Base-by-base conservation (phyloP, 2,329 filamentous ascomycete genomes). In the Penicillium sp. region DNA sequence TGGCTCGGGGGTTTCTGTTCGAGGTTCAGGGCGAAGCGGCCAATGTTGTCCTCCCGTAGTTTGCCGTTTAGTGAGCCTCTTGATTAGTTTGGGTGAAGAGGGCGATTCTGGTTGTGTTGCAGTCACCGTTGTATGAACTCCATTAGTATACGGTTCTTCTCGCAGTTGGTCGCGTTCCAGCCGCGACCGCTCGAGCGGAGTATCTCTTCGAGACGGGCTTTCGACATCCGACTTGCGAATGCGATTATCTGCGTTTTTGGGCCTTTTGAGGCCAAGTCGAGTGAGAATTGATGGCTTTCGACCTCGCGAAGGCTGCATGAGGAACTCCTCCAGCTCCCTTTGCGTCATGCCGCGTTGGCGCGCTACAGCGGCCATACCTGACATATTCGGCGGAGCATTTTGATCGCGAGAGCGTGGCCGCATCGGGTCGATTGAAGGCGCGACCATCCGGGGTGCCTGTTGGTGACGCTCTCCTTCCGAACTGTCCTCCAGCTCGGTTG, bases 171-270 rank as follows among this genome's bases (percentile, higher is more conserved):
- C 65, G 13, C 69, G 75, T 63, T 87, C 79, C 6, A 76, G 74
- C n/a, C 74, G 66, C 56, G 76, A 82, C 26, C 84, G 78, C 66
- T 89, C 85, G 1, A 88, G 74, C 17, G 76, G 79, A 0, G 84
- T 87, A 57, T 89, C 86, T 45, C 80, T 77, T 8, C 85, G 76
- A 1, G 85, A 84, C 2, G 81, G 80, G 56, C 80, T 86, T 58
- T 87, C 85, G 10, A 70, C 63, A 18, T 80, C 80, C 1, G 75
- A 69, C 30, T 84, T 83, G 26, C 80, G 76, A 17, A 87, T 83
- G 13, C 58, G 49, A 24, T 66, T 62, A 7, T 67, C 59, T 3
- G 56, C 27, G 24, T 59, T 54, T 47, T 65, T 65, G 15, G 65
- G 36, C 40, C 65, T 66, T 41, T 64, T 61, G 27, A 69, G 55